These are phyloP conservation scores for Diaporthe australafricana DNA, from an alignment of 2,329 filamentous ascomycete species.

Conservation along the genomic window DNA sequence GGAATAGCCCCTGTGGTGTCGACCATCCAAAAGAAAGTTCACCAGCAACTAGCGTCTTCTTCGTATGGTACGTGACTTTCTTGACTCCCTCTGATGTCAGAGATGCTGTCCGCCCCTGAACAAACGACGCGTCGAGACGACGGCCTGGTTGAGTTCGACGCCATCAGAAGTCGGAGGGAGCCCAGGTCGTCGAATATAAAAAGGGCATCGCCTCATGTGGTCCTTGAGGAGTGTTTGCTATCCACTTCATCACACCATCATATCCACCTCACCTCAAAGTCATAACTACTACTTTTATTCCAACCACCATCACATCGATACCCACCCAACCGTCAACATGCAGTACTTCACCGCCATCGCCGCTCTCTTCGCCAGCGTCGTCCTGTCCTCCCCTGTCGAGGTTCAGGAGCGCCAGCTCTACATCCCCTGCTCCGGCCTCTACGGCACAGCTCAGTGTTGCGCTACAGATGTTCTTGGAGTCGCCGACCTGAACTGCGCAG, in stretches of 20 bases:
- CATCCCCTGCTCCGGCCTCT: slow-evolving; percentile 55
- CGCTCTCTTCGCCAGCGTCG: slow-evolving; percentile 30
- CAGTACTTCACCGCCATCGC: slow-evolving; percentile 30
- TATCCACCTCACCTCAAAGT: neutral
- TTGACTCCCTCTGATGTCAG: slow-evolving; percentile 19
- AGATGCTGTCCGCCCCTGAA: slow-evolving; percentile 1
- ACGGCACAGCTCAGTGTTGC: slow-evolving; percentile 65
- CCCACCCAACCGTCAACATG: slow-evolving; percentile 27
- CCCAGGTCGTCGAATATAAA: slow-evolving; percentile 16
- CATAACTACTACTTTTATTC: neutral
- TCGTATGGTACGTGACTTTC: slow-evolving; percentile 12
- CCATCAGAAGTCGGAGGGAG: neutral
- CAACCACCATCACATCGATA: neutral
- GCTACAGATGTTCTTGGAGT: slow-evolving; percentile 70
- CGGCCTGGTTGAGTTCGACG: neutral
- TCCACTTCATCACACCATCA: neutral
- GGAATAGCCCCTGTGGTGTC: slow-evolving; percentile 10
- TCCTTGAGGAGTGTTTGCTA: neutral
- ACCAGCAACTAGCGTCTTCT: neutral
- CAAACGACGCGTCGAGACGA: neutral
- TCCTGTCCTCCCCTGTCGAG: slow-evolving; percentile 42
- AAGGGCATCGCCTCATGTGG: neutral
- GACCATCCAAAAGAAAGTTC: neutral
- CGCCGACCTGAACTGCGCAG: slow-evolving; percentile 66
- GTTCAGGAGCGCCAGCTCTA: slow-evolving; percentile 53